Conservation (phyloP, 345 rosid genomes). For the Excoecaria cochinchinensis region DNA sequence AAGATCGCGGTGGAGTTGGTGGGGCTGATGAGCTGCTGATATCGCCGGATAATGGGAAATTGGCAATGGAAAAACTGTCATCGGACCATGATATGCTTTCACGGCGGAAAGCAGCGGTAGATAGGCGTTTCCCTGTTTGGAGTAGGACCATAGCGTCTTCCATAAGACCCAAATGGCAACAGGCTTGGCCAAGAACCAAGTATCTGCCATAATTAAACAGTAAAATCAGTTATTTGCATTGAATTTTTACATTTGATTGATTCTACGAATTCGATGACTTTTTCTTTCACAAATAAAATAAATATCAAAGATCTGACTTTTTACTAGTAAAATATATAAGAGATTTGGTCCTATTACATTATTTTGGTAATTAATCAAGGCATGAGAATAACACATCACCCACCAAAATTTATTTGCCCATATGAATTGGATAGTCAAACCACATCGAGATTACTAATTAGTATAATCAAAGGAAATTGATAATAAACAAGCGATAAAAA, state of each 20-base stretch:
- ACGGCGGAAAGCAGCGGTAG: slow-evolving; percentile 91
- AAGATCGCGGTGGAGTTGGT: slow-evolving; percentile 50
- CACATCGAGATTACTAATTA: not conserved
- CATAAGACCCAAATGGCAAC: slow-evolving; percentile 88
- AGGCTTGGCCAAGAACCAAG: slow-evolving; percentile 81
- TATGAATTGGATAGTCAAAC: slow-evolving; percentile 1
- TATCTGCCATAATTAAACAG: slow-evolving; percentile 43
- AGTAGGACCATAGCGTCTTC: slow-evolving; percentile 96
- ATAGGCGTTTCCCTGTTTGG: slow-evolving; percentile 89
- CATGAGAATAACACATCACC: slow-evolving; percentile 6
- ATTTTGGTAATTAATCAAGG: not conserved
- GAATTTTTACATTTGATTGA: not conserved
- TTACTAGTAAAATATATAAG: not conserved
- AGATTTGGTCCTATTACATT: not conserved
- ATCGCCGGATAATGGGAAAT: slow-evolving; percentile 33
- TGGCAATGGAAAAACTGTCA: slow-evolving; percentile 69
- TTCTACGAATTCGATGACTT: not conserved
- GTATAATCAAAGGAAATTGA: not conserved
- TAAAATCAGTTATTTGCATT: slow-evolving; percentile 1
- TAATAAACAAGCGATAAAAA: not conserved
- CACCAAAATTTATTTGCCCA: not conserved
- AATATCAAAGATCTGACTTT: slow-evolving; percentile 7
- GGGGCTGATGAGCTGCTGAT: slow-evolving; percentile 36
- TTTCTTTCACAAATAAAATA: not conserved
- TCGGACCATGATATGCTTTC: slow-evolving; percentile 83